These are phyloP conservation scores for Rubia tinctorum DNA, from an alignment of 305 asterid species.

Conservation along the genomic window DNA sequence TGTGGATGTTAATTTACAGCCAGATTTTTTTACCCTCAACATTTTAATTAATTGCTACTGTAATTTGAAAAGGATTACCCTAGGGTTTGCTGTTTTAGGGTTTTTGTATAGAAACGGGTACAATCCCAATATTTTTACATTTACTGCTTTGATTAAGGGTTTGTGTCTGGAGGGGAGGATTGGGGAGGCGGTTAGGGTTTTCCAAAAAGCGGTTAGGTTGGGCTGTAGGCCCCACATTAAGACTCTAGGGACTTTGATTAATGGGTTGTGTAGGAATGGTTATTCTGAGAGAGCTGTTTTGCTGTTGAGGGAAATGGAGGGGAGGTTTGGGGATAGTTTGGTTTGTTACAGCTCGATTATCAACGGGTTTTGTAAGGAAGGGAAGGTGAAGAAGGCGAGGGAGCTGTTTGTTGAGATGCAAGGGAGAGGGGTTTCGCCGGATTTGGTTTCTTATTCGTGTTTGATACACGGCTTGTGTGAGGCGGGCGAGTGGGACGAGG, in stretches of 20 bases:
- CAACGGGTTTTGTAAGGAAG: constrained; percentile 59
- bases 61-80: constrained; percentile 30
- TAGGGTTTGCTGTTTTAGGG: constrained; percentile 59
- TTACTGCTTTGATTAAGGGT: constrained; percentile 59
- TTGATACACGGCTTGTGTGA: constrained; percentile 55
- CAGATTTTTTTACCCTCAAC: constrained; percentile 48
- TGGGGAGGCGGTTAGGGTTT: constrained; percentile 40
- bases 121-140: constrained; percentile 45
- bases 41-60: constrained; percentile 59
- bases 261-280: constrained; percentile 69
- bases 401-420: constrained; percentile 65
- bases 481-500: constrained; percentile 47
- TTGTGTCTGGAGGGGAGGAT: constrained; percentile 46
- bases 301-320: constrained; percentile 44
- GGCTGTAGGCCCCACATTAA: constrained; percentile 42
- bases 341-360: constrained; percentile 51
- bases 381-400: constrained; percentile 44
- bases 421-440: constrained; percentile 43
- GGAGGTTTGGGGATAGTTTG: constrained; percentile 38
- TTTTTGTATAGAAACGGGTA: constrained; percentile 52
- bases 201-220: constrained; percentile 43
- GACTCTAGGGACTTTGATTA: constrained; percentile 62
- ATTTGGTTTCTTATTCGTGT: constrained; percentile 46
- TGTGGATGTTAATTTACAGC: constrained; percentile 30
- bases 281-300: constrained; percentile 46